phyloP scores from a whole-genome alignment of 352 stramenopile species.

The Phytopythium sindhum region DNA sequence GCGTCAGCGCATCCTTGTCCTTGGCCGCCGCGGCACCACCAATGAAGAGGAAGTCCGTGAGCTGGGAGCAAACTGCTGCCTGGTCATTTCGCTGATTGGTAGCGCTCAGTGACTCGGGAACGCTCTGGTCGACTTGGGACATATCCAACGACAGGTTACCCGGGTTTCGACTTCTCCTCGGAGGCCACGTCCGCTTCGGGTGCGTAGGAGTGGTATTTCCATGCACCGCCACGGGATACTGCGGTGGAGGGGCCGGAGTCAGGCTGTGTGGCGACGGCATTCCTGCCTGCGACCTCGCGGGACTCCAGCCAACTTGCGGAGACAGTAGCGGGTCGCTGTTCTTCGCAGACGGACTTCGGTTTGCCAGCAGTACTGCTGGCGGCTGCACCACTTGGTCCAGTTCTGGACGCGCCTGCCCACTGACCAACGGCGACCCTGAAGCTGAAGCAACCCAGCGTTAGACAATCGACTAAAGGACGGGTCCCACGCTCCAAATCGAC shows the following conservation, averaged over 20 bases:
- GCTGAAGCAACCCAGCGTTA: neutral
- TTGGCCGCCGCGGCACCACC: slow-evolving; percentile 76
- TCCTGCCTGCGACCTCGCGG: neutral
- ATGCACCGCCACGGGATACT: neutral
- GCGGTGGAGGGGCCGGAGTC: neutral
- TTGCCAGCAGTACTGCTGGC: neutral
- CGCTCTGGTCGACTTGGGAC: slow-evolving; percentile 59
- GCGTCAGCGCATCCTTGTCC: slow-evolving; percentile 61
- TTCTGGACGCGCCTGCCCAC: neutral
- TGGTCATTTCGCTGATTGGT: slow-evolving; percentile 49
- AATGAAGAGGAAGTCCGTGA: slow-evolving; percentile 89
- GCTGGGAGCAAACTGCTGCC: slow-evolving; percentile 65
- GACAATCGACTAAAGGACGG: neutral
- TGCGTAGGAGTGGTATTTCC: slow-evolving; percentile 19
- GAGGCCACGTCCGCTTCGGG: slow-evolving; percentile 40
- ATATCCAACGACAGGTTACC: slow-evolving; percentile 82
- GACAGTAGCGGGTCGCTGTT: neutral
- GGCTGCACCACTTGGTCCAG: neutral
- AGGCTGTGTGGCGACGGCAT: neutral
- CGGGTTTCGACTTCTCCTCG: slow-evolving; percentile 65
- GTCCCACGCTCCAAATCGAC: neutral
- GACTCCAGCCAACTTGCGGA: neutral
- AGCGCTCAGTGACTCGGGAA: slow-evolving; percentile 19
- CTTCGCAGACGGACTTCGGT: neutral
- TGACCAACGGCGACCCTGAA: neutral